A percentile compares a stretch with the other conserved stretches of the same genome.
Conservation (phyloP, 108 stramenopile genomes). For the Epipyxis sp. region DNA sequence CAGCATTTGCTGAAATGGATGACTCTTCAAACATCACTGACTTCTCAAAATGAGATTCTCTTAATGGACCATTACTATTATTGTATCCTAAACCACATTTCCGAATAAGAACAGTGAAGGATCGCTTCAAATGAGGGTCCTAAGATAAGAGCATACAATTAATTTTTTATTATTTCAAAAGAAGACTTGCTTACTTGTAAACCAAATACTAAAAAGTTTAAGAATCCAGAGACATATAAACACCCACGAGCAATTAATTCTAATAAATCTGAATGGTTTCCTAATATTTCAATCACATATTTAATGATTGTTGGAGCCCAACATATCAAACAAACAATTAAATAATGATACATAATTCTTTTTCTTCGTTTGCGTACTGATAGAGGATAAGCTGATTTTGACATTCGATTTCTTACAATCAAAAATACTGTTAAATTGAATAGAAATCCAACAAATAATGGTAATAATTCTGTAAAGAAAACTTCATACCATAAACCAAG, state of each 20-base stretch:
- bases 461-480: constrained; percentile 23
- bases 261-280: neutral
- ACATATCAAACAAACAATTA: constrained; percentile 25
- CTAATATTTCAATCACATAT: neutral
- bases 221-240: constrained; percentile 22
- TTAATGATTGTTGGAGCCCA: constrained; percentile 19
- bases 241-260: neutral
- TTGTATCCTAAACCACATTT: neutral
- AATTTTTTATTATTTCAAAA: constrained; percentile 17
- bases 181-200: no score
- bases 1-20: neutral
- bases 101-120: neutral
- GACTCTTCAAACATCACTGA: constrained; percentile 29
- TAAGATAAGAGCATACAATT: no score
- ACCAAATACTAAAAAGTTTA: constrained; percentile 30
- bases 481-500: constrained; percentile 18
- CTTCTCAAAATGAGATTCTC: neutral
- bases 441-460: constrained; percentile 2
- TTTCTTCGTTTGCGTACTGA: constrained; percentile 14
- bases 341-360: constrained; percentile 30
- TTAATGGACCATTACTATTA: neutral
- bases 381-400: constrained; percentile 4
- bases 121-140: constrained; percentile 30
- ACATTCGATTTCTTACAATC: constrained; percentile 1
- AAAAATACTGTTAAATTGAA: constrained; percentile 21